Evolutionary conservation across 495 filamentous ascomycete genomes (phyloP), one percentile per base, ranked within the genome.

Genomic region (Xylaria acuta): DNA sequence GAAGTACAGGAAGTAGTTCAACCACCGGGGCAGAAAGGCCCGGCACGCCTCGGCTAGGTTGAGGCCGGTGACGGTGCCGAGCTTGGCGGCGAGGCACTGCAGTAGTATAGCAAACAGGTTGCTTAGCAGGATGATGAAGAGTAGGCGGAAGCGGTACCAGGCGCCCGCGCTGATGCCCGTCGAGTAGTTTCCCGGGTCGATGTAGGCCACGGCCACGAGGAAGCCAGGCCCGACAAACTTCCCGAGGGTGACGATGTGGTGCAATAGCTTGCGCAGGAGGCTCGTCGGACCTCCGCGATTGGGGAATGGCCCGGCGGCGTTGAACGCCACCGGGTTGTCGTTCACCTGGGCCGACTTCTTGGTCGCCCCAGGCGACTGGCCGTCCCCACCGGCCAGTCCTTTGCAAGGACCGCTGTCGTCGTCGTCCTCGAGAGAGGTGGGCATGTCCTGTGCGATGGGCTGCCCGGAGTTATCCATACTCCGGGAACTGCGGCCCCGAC

Each of bases 141-240:
- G 88, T 14, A 95, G 85, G 36, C 86, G 88, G 75, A 90, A 93
- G 67, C 84, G 84, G 70, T 86, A 91, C 18, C 85, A 80, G 41
- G 90, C 89, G 71, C 91, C 91, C 51, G 91, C 93, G 41, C 92
- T 88, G 64, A 94, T 91, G 81, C 94, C 93, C 38, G 93, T 95
- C 5, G 93, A 88, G 80, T 95, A 95, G 80, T 97, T 97, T 64
- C 92, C 92, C 9, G 92, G 92, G 72, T 95, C 92, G 74, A 95
- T 86, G 74, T 86, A 86, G 25, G 92, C 92, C 53, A 94, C 92
- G 20, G 92, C 88, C 68, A 95, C 88, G 81, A 97, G 88, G 80
- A 97, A 94, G 1, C 94, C 94, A 16, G 94, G 94, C 0, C 94
- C 94, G 59, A 97, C 83, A 77, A 97, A 97, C 71, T 89, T 90